Evolutionary conservation across 2,329 filamentous ascomycete species (phyloP).

Genomic region (Penicillium sp.): DNA sequence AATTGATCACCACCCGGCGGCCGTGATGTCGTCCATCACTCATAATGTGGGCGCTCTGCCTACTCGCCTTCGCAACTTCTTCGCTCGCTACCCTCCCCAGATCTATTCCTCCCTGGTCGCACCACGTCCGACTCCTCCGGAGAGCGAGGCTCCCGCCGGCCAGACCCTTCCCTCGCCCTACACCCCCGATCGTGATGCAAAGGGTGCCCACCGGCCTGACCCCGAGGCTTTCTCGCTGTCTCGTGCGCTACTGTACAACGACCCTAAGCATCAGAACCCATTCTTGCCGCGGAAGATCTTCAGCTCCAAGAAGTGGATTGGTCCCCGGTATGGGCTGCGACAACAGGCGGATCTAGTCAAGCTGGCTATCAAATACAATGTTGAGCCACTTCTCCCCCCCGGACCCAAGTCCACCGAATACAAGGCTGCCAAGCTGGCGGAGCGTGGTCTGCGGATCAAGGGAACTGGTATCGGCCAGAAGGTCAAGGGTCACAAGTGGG

Average conservation of each 20-base stretch:
- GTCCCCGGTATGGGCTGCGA: constrained; percentile 78
- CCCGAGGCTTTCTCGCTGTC: constrained; percentile 34
- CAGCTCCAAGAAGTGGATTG: constrained; percentile 77
- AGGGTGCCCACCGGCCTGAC: constrained; percentile 40
- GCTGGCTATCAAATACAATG: constrained; percentile 73
- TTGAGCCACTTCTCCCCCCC: constrained; percentile 77
- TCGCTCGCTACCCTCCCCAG: constrained; percentile 82
- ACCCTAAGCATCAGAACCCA: constrained; percentile 66
- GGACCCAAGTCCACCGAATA: constrained; percentile 73
- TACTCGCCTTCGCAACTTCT: constrained; percentile 77
- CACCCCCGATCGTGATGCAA: constrained; percentile 45
- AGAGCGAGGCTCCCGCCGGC: constrained; percentile 21
- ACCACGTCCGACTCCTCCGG: constrained; percentile 27
- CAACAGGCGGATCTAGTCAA: constrained; percentile 91
- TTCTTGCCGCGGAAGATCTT: constrained; percentile 81
- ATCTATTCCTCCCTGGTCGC: constrained; percentile 45
- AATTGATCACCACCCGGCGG: constrained; percentile 18
- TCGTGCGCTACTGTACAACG: constrained; percentile 36
- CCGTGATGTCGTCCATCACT: constrained; percentile 22
- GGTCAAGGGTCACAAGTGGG: constrained; percentile 94
- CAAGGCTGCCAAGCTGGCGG: constrained; percentile 67
- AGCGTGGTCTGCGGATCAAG: constrained; percentile 81
- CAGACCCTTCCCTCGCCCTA: constrained; percentile 39
- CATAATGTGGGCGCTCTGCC: constrained; percentile 57
- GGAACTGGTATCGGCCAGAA: constrained; percentile 89